Evolutionary conservation across 352 stramenopile species (phyloP).

Genomic region (Pythium coloratum): DNA sequence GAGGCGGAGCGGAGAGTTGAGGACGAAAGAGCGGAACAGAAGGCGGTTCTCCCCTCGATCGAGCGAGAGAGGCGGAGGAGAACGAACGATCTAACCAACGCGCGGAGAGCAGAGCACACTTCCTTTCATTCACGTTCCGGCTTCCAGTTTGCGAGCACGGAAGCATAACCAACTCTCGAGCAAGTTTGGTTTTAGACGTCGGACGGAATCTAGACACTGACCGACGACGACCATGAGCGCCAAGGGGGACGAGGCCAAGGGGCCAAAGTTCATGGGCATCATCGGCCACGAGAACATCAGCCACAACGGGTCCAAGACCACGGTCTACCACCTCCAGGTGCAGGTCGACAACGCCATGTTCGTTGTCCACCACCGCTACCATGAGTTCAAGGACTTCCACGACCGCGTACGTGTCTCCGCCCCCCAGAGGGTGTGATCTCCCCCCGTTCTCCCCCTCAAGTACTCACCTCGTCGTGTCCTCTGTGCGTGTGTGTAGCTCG

Average conservation of each 20-base stretch:
- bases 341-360: conserved; percentile 76
- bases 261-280: conserved; percentile 82
- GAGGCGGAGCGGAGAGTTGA: conserved; percentile 3
- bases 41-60: neutral
- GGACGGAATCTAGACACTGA: conserved; percentile 10
- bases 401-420: conserved; percentile 53
- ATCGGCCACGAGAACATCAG: conserved; percentile 87
- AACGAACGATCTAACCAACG: neutral
- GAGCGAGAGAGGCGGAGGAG: conserved; percentile 7
- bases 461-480: neutral
- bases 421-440: neutral
- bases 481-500: conserved; percentile 41
- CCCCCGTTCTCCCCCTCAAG: neutral
- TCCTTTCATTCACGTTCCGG: conserved; percentile 1
- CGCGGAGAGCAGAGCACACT: neutral
- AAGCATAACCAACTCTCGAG: neutral
- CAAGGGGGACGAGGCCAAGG: conserved; percentile 47
- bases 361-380: conserved; percentile 82
- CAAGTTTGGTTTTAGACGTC: neutral
- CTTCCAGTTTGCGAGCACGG: neutral
- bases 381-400: conserved; percentile 89
- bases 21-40: conserved; percentile 7
- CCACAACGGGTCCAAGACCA: conserved; percentile 86
- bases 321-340: conserved; percentile 84
- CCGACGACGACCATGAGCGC: conserved; percentile 34